Percentiles rank a stretch among this genome's conserved stretches.
phyloP scores from a whole-genome alignment of 768 basidiomycete genomes.

The Pluteus cervinus region DNA sequence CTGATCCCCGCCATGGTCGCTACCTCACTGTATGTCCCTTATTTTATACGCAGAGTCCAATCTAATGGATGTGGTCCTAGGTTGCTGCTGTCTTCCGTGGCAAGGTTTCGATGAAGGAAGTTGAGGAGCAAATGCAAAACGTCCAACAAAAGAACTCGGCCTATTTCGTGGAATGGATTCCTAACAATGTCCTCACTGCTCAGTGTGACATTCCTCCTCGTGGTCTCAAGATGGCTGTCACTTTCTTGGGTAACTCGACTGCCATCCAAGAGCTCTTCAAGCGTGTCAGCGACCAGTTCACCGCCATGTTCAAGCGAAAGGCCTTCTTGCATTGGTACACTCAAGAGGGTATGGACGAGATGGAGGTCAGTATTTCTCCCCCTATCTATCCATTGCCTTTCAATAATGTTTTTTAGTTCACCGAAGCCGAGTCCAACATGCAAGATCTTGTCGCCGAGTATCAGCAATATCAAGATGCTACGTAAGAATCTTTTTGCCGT shows the following conservation, averaged over 20 bases:
- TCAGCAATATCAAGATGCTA: conserved; percentile 93
- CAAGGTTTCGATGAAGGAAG: conserved; percentile 99
- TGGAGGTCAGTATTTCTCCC: conserved; percentile 52
- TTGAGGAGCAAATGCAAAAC: conserved; percentile 98
- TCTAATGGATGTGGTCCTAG: conserved; percentile 22
- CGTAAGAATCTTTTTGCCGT: conserved; percentile 44
- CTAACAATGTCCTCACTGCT: conserved; percentile 96
- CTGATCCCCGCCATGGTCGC: conserved; percentile 93
- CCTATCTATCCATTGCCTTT: neutral
- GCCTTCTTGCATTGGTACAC: conserved; percentile 99
- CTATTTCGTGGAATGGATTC: conserved; percentile 99
- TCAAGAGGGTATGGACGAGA: conserved; percentile 99
- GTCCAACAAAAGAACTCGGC: conserved; percentile 97
- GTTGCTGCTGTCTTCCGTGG: conserved; percentile 98
- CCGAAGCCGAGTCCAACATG: conserved; percentile 99
- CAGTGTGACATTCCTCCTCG: conserved; percentile 98
- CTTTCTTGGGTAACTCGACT: conserved; percentile 96
- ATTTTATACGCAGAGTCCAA: too few relatives aligned
- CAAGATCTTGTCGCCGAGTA: conserved; percentile 98
- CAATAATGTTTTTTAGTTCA: conserved; percentile 49
- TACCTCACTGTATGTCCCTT: conserved; percentile 77
- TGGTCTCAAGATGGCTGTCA: conserved; percentile 94
- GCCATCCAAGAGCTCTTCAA: conserved; percentile 98
- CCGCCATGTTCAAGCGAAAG: conserved; percentile 98
- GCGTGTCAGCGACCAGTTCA: conserved; percentile 97